phyloP scores from a whole-genome alignment of 2,329 filamentous ascomycete genomes.

The Botrytis elliptica region DNA sequence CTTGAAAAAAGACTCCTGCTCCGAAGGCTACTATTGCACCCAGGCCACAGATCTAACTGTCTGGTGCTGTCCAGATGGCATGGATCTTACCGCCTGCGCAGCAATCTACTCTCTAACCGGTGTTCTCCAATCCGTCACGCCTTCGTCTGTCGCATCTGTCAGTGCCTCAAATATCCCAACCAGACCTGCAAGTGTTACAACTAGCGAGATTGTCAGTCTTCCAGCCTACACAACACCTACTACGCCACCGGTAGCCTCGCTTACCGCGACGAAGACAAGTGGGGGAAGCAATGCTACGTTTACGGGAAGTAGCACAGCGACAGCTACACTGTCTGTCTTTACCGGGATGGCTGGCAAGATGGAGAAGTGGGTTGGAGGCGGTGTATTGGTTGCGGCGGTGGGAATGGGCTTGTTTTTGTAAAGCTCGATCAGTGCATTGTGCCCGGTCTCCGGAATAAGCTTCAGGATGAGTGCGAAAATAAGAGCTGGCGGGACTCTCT shows the following conservation, averaged over 20 bases:
- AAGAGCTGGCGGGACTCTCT: neutral
- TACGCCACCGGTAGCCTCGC: neutral
- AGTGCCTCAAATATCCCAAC: neutral
- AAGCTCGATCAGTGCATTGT: neutral
- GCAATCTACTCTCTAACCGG: slow-evolving; percentile 49
- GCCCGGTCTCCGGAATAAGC: rapidly evolving
- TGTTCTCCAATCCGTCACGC: slow-evolving; percentile 40
- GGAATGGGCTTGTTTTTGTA: slow-evolving; percentile 15
- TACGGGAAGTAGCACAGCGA: neutral
- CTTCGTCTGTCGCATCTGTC: neutral
- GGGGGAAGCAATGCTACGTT: slow-evolving; percentile 7
- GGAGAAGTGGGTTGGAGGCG: neutral
- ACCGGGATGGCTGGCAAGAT: neutral
- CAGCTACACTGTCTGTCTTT: neutral
- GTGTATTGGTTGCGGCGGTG: neutral
- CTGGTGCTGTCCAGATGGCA: slow-evolving; percentile 56
- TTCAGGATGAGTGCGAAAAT: neutral
- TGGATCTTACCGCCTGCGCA: slow-evolving; percentile 56
- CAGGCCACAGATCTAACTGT: slow-evolving; percentile 51
- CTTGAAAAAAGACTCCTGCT: slow-evolving; percentile 20
- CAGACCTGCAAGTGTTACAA: neutral
- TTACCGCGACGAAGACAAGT: neutral
- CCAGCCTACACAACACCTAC: neutral
- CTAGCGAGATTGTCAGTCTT: neutral
- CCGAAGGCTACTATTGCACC: slow-evolving; percentile 56